Conservation (phyloP, 2,329 filamentous ascomycete species). For the Malbranchea zuffiana region DNA sequence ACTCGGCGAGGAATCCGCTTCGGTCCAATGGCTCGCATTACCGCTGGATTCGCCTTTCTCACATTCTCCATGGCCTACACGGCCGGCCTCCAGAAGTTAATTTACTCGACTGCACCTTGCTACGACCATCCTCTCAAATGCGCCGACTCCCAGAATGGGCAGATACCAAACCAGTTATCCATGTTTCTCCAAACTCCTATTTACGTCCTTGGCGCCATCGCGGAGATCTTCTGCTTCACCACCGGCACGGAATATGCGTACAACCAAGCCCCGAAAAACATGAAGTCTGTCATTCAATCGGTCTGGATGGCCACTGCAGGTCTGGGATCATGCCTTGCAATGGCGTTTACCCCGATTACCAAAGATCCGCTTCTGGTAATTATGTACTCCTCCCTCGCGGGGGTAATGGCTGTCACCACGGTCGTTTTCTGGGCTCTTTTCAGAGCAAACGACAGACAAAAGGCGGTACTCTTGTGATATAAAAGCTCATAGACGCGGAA, state of each 20-base stretch:
- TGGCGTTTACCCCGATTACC: slow-evolving; percentile 11
- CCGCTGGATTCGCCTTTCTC: slow-evolving; percentile 45
- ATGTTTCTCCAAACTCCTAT: slow-evolving; percentile 7
- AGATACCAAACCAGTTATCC: slow-evolving; percentile 9
- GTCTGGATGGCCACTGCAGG: slow-evolving; percentile 16
- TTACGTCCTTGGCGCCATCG: slow-evolving; percentile 20
- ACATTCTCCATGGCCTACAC: slow-evolving; percentile 46
- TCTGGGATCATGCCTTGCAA: slow-evolving; percentile 12
- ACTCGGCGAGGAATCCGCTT: slow-evolving; percentile 43
- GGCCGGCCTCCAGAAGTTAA: slow-evolving; percentile 46
- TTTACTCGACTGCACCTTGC: slow-evolving; percentile 35
- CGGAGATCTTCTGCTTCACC: slow-evolving; percentile 29
- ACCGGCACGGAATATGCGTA: slow-evolving; percentile 59
- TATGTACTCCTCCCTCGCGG: slow-evolving; percentile 12
- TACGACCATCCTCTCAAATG: slow-evolving; percentile 7
- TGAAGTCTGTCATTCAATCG: slow-evolving; percentile 18
- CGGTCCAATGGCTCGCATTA: slow-evolving; percentile 46
- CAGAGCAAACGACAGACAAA: slow-evolving; percentile 14
- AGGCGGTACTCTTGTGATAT: too few species aligned
- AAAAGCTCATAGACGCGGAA: too few species aligned
- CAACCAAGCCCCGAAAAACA: slow-evolving; percentile 49
- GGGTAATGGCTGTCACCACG: slow-evolving; percentile 9
- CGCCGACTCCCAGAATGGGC: background rate
- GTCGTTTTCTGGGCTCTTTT: slow-evolving; percentile 11
- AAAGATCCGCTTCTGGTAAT: slow-evolving; percentile 13